Evolutionary conservation across 257 asterid species (phyloP), one percentile per base, ranked within the genome.

Genomic region (Cruciata laevipes): DNA sequence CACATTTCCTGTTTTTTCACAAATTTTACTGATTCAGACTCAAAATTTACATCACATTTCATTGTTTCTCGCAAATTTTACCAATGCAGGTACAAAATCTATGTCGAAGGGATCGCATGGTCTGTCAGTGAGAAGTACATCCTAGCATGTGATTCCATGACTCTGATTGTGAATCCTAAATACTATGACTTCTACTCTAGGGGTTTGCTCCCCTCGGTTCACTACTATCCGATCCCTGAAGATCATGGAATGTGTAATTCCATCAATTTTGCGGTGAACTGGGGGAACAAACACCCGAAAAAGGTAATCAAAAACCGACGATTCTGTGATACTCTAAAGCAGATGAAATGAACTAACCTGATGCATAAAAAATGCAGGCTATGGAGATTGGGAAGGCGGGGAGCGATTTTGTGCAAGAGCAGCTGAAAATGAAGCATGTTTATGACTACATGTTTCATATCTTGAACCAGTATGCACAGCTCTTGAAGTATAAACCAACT

Each of bases 111-210:
- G 53, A 78, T 80, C 31, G 38, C 97, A 1, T 92, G 97, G 97
- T 89, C 97, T 23, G 98, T 92, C 2, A 92, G 98, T 69, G 78
- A 92, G 74, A 91, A 91, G 75, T 91, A 91, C 66, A 91, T 91
- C 61, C 73, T 91, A 74, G 94, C 96, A 35, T 89, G 97, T 68
- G 95, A 89, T 63, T 92, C 98, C 1, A 74, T 87, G 94, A 72
- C 80, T 35, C 71, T 92, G 79, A 12, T 82, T 70, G 58, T 92
- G 65, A 75, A 78, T 16, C 90, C 96, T 0, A 86, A 65, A 4
- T 89, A 69, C 76, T 76, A 87, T 55, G 98, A 92, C 73, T 89
- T 89, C 85, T 87, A 79, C 76, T 79, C 95, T 14, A 89, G 98
- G 72, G 83, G 89, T 71, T 80, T 92, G 78, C 65, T 83, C 68